Evolutionary conservation across 352 stramenopile genomes (phyloP).

Genomic region (Phytopythium boreale): DNA sequence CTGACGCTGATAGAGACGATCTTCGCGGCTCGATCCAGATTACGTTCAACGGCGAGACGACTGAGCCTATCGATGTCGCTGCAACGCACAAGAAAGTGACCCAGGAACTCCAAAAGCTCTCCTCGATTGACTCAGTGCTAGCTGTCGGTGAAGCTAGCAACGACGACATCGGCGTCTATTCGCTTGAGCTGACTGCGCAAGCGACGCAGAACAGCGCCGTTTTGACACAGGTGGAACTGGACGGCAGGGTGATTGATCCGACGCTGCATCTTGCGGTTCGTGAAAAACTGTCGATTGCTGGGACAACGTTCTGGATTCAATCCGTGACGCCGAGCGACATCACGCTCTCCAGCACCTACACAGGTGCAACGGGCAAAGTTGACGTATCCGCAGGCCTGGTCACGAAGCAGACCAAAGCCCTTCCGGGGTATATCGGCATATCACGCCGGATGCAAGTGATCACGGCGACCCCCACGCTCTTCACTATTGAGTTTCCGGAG

Average conservation of each 20-base stretch:
- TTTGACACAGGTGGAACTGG: slow-evolving; percentile 42
- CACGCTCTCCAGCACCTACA: slow-evolving; percentile 30
- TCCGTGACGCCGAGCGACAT: slow-evolving; percentile 40
- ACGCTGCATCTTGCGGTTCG: slow-evolving; percentile 60
- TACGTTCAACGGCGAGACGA: slow-evolving; percentile 44
- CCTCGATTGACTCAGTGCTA: slow-evolving; percentile 53
- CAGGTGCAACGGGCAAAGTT: slow-evolving; percentile 9
- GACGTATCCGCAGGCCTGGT: slow-evolving; percentile 43
- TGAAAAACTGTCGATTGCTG: slow-evolving; percentile 43
- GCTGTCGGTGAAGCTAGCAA: slow-evolving; percentile 36
- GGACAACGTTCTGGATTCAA: slow-evolving; percentile 33
- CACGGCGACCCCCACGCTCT: slow-evolving; percentile 24
- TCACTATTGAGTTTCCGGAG: slow-evolving; percentile 36
- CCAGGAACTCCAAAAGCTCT: slow-evolving; percentile 69
- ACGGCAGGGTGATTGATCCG: slow-evolving; percentile 44
- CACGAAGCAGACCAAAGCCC: slow-evolving; percentile 41
- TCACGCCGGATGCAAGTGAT: slow-evolving; percentile 41
- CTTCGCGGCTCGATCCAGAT: slow-evolving; percentile 64
- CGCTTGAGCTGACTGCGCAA: slow-evolving; percentile 46
- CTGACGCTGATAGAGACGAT: slow-evolving; percentile 49
- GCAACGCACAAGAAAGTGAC: slow-evolving; percentile 72
- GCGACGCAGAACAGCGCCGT: slow-evolving; percentile 23
- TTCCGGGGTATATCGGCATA: slow-evolving; percentile 53
- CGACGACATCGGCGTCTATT: slow-evolving; percentile 57
- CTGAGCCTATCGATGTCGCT: slow-evolving; percentile 49